Conservation (phyloP, 2,329 filamentous ascomycete species). For the Curvularia hawaiiensis region DNA sequence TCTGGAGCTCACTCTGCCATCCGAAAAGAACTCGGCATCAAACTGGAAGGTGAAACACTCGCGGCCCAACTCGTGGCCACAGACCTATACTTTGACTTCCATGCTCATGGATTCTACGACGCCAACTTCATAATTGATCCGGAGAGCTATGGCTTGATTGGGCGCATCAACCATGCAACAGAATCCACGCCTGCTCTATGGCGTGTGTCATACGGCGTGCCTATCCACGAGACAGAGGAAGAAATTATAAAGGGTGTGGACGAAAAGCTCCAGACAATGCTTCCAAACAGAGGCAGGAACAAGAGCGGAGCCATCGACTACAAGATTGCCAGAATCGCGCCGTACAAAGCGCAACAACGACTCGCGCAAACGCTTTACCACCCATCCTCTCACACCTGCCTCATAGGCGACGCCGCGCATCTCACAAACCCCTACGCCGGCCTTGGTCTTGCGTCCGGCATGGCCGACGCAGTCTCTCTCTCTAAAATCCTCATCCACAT, state of each 20-base stretch:
- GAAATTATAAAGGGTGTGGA: constrained; percentile 37
- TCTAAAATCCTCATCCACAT: constrained; percentile 35
- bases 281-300: constrained; percentile 33
- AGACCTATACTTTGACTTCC: constrained; percentile 46
- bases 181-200: constrained; percentile 38
- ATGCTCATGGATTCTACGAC: constrained; percentile 46
- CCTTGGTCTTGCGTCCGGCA: constrained; percentile 42
- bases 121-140: constrained; percentile 50
- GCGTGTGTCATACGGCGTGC: constrained; percentile 50
- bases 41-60: constrained; percentile 44
- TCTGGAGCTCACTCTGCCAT: constrained; percentile 36
- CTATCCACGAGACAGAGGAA: constrained; percentile 32
- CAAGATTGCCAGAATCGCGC: constrained; percentile 43
- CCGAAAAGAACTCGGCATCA: constrained; percentile 25
- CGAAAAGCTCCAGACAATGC: constrained; percentile 37
- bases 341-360: constrained; percentile 51
- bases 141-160: constrained; percentile 47
- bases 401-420: constrained; percentile 51
- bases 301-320: constrained; percentile 28
- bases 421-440: constrained; percentile 48
- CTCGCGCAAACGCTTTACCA: constrained; percentile 39
- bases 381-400: constrained; percentile 28
- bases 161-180: constrained; percentile 35
- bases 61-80: constrained; percentile 47
- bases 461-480: constrained; percentile 43